Evolutionary conservation across 495 filamentous ascomycete species (phyloP), one percentile per base, ranked within the genome.

Genomic region (Hyaloscypha hepaticicola): DNA sequence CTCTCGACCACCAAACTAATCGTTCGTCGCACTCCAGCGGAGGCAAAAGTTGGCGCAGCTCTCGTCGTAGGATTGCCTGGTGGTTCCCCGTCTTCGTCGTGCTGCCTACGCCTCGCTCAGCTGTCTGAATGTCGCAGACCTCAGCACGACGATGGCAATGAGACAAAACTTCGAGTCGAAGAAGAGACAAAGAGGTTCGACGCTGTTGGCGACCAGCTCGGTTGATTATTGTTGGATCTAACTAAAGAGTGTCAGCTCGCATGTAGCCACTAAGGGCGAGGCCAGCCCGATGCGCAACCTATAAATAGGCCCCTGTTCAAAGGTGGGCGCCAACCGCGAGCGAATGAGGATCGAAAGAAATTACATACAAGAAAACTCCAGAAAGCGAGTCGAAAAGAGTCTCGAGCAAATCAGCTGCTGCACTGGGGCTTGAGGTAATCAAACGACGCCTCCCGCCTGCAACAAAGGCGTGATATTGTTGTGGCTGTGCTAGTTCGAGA

Each of bases 161-260:
- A 56, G 64, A 62, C 51, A 61, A 58, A 34, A 60, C 16, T 38
- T 60, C 29, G 56, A 64, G 66, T 60, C 21, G 49, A 63, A 38
- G 55, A 52, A 58, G 60, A 53, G 50, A 64, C 31, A 29, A 41
- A 56, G 60, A 62, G n/a, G 65, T 55, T 58, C 53, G 50, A 55
- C 41, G 51, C 50, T 58, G 58, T 66, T 66, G 65, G 65, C 60
- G 65, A 66, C 51, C 14, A 59, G 21, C 58, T 61, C 58, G 65
- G 60, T 52, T 22, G 53, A 60, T 68, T 60, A 62, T 53, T 60
- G 60, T 67, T 60, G 68, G 64, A 26, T 61, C 60, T 61, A 60
- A 62, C 65, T 58, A 64, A 67, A 63, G 64, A 63, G 65, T 67
- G 69, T 70, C 65, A 68, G 69, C 65, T 65, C 55, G 52, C 58